Evolutionary conservation across 2,329 filamentous ascomycete genomes (phyloP), one percentile per base, ranked within the genome.

Genomic region (Trichoderma hamatum): DNA sequence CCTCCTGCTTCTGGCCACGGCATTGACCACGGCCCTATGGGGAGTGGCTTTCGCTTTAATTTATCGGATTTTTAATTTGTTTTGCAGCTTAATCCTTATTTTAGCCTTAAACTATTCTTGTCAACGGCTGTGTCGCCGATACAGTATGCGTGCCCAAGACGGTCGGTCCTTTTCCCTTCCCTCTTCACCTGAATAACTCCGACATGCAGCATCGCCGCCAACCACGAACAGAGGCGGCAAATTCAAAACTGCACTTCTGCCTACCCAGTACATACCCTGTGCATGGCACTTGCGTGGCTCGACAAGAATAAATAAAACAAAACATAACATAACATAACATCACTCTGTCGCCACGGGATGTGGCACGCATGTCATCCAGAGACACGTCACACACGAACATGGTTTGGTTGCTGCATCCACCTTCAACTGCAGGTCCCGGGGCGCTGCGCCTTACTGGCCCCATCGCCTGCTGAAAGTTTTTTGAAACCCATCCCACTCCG

Each of bases 391-490:
- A 34, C 39, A 67, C n/a, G 3, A 24, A 24, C 46, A 54, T 63
- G 66, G 66, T 63, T 49, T 21, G 66, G 66, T 32, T 19, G n/a
- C 55, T 49, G 49, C 30, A 19, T 68, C 58, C 62, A 24, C 56
- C 49, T 10, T 62, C 58, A 55, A 46, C 49, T 46, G 65, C 65
- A 68, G 46, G 65, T 51, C 21, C 43, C 56, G 16, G 54, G 65
- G 36, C 26, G 26, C 32, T 58, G 49, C 46, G 55, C 19, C 66
- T 43, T 61, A 68, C 62, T 68, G 51, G 58, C 51, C 43, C 51
- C 30, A 51, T 62, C 34, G 34, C 66, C 49, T 55, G 63, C 63
- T 67, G 63, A 67, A 56, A 30, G 28, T 34, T 56, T 56, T 55
- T 34, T 56, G 26, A 30, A 56, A 39, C 28, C 28, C 32, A 30